These are phyloP conservation scores for Gleditsia sinensis DNA, from an alignment of 306 rosid species.

Conservation along the genomic window DNA sequence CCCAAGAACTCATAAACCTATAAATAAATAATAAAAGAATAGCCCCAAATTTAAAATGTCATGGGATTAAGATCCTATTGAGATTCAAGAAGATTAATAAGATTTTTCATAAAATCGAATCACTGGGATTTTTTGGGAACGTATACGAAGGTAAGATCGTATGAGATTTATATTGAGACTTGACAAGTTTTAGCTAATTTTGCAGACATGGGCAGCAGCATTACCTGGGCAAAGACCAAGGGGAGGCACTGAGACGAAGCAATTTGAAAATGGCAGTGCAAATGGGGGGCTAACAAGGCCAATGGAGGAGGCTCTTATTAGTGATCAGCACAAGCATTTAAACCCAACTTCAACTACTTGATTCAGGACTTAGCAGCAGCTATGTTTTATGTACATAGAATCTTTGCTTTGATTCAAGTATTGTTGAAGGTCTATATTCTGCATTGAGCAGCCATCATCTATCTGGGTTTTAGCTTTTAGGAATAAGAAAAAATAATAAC, in stretches of 20 bases:
- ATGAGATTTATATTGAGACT: too few relatives aligned
- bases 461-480: neutral
- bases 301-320: constrained; percentile 1
- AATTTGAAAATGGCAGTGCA: constrained; percentile 12
- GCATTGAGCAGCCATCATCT: constrained; percentile 19
- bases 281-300: neutral
- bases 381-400: neutral
- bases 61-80: too few relatives aligned
- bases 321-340: constrained; percentile 22
- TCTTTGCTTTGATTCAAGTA: constrained; percentile 24
- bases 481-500: neutral
- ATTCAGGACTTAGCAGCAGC: constrained; percentile 19
- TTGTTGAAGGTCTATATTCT: constrained; percentile 10
- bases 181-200: too few relatives aligned
- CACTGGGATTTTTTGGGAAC: too few relatives aligned
- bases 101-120: too few relatives aligned
- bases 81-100: too few relatives aligned
- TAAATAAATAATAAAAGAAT: too few relatives aligned
- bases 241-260: constrained; percentile 19
- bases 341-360: constrained; percentile 21
- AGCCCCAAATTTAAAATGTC: too few relatives aligned
- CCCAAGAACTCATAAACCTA: too few relatives aligned
- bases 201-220: neutral
- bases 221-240: constrained; percentile 7
- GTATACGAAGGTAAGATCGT: too few relatives aligned